A percentile compares a stretch with the other conserved stretches of the same genome.
Evolutionary conservation across 139 green algal species (phyloP).

Genomic region (Pleodorina starrii): DNA sequence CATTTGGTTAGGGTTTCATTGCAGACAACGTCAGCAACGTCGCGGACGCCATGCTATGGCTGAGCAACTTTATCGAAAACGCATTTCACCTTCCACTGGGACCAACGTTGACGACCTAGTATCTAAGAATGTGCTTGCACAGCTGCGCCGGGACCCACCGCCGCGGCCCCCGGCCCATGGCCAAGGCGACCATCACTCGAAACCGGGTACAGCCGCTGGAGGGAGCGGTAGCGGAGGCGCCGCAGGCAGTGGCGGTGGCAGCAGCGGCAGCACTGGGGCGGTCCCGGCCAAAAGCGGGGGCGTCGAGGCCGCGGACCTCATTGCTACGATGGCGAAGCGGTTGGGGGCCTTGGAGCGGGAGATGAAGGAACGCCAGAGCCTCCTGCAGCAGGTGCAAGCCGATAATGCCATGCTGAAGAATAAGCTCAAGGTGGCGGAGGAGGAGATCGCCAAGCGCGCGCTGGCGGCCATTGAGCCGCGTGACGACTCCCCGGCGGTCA

Average conservation of each 20-base stretch:
- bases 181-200: not conserved
- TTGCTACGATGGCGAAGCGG: conserved; percentile 62
- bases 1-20: too few relatives aligned
- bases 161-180: not conserved
- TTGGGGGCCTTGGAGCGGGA: conserved; percentile 53
- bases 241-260: not conserved
- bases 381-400: conserved; percentile 42
- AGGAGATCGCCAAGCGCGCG: conserved; percentile 54
- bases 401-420: conserved; percentile 54
- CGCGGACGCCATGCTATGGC: conserved; percentile 7
- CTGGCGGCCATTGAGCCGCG: conserved; percentile 3
- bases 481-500: conserved; percentile 8
- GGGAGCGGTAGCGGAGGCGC: not conserved
- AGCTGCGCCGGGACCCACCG: conserved; percentile 42
- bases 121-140: conserved; percentile 41
- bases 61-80: conserved; percentile 37
- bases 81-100: not conserved
- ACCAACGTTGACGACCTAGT: conserved; percentile 49
- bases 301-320: conserved; percentile 51
- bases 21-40: not conserved
- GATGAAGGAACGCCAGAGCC: conserved; percentile 30
- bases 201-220: not conserved
- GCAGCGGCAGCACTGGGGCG: not conserved
- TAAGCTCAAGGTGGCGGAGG: conserved; percentile 54
- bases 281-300: not conserved